Evolutionary conservation across 2,329 filamentous ascomycete species (phyloP).

Genomic region (Alternaria gaisen): DNA sequence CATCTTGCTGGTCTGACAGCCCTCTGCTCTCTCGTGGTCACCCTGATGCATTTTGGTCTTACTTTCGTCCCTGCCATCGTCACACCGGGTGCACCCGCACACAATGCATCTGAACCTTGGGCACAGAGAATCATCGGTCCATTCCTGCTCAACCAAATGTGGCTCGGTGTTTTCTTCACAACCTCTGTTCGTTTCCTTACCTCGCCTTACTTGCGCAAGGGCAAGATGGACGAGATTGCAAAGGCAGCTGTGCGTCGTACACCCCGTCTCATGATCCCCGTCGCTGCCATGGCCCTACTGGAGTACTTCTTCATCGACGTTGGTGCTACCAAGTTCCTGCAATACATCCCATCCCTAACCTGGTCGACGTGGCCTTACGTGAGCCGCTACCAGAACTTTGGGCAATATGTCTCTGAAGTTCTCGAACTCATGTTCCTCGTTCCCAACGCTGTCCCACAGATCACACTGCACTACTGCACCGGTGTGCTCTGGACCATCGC

Average conservation of each 20-base stretch:
- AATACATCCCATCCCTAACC: slow-evolving; percentile 57
- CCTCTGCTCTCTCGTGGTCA: slow-evolving; percentile 56
- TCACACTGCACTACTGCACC: slow-evolving; percentile 60
- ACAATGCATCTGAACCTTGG: slow-evolving; percentile 54
- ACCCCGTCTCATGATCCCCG: slow-evolving; percentile 59
- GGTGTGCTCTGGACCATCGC: slow-evolving; percentile 62
- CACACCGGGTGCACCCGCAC: slow-evolving; percentile 46
- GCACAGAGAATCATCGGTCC: slow-evolving; percentile 54
- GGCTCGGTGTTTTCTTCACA: slow-evolving; percentile 60
- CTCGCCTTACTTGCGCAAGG: slow-evolving; percentile 54
- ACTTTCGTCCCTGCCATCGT: slow-evolving; percentile 54
- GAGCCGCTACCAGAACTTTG: slow-evolving; percentile 52
- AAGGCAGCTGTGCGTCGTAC: slow-evolving; percentile 56
- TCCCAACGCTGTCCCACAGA: slow-evolving; percentile 59
- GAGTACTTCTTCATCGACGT: slow-evolving; percentile 60
- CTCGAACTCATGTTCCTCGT: slow-evolving; percentile 58
- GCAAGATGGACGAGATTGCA: slow-evolving; percentile 55
- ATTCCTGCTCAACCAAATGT: slow-evolving; percentile 58
- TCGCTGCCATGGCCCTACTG: slow-evolving; percentile 54
- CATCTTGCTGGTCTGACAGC: slow-evolving; percentile 59
- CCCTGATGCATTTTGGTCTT: slow-evolving; percentile 56
- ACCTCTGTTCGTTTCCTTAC: slow-evolving; percentile 59
- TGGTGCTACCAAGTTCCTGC: slow-evolving; percentile 54
- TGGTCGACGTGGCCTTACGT: slow-evolving; percentile 61
- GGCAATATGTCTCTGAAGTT: slow-evolving; percentile 55